Percentiles rank a stretch among this genome's conserved stretches.
Evolutionary conservation across 2,329 filamentous ascomycete species (phyloP).

Genomic region (Leptographium wingfieldii): DNA sequence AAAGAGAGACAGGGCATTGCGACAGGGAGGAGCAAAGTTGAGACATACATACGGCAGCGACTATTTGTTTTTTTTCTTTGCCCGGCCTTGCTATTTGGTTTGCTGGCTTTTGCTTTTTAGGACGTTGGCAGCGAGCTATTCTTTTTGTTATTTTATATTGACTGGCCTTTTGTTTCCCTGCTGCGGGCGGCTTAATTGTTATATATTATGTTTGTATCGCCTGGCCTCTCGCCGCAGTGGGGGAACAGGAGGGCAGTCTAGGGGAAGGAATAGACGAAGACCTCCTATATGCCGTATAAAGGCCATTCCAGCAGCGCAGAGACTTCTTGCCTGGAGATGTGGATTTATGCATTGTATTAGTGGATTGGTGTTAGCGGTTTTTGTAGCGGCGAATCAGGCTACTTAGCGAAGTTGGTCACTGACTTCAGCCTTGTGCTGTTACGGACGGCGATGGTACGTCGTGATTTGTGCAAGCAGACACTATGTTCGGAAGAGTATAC

Average conservation of each 20-base stretch:
- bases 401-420: too few relatives aligned
- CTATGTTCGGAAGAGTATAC: not conserved
- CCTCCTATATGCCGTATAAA: not conserved
- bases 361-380: not conserved
- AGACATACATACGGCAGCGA: slow-evolving; percentile 3
- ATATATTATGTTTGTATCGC: slow-evolving; percentile 4
- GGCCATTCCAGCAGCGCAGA: not conserved
- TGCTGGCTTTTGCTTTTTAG: slow-evolving; percentile 18
- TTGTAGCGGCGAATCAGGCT: not conserved
- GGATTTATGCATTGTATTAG: not conserved
- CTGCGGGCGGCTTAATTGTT: slow-evolving; percentile 13
- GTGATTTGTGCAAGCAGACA: not conserved
- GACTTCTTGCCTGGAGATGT: not conserved
- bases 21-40: not conserved
- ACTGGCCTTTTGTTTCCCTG: slow-evolving; percentile 8
- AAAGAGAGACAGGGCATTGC: not conserved
- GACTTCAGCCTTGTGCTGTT: slow-evolving; percentile 10
- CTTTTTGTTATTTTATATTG: slow-evolving; percentile 1
- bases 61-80: slow-evolving; percentile 17
- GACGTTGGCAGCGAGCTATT: not conserved
- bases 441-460: not conserved
- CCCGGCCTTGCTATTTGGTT: slow-evolving; percentile 19
- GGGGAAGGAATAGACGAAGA: not conserved
- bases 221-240: slow-evolving; percentile 10
- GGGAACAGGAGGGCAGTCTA: slow-evolving; percentile 4